These are phyloP conservation scores for Xenoacremonium recifei DNA, from an alignment of 2,329 filamentous ascomycete species.

Conservation along the genomic window DNA sequence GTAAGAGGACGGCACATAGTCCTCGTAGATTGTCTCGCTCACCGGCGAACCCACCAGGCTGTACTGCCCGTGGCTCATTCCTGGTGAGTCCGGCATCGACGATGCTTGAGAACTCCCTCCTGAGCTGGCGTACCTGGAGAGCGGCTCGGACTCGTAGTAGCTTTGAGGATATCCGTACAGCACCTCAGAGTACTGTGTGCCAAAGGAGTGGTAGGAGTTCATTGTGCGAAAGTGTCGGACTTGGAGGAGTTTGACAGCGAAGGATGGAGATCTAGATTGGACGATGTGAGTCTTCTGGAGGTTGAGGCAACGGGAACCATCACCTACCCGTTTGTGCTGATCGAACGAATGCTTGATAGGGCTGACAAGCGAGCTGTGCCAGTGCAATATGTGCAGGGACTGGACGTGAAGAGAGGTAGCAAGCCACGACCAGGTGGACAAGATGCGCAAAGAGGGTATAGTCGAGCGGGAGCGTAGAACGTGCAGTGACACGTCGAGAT, in stretches of 20 bases:
- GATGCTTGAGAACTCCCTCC: conserved; percentile 27
- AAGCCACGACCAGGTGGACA: conserved; percentile 9
- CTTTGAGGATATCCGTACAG: conserved; percentile 15
- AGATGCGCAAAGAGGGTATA: not conserved
- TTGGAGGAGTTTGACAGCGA: too few relatives aligned
- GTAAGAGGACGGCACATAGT: conserved; percentile 9
- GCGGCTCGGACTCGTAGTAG: conserved; percentile 23
- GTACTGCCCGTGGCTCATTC: conserved; percentile 13
- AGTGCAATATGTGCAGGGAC: not conserved
- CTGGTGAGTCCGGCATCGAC: conserved; percentile 27
- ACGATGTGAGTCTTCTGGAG: too few relatives aligned
- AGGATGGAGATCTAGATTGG: too few relatives aligned
- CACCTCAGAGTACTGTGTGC: too few relatives aligned
- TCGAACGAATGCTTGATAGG: conserved; percentile 9
- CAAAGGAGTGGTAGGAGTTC: too few relatives aligned
- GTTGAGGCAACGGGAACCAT: not conserved
- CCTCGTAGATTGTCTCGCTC: not conserved
- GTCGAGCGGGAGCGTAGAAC: conserved; percentile 1
- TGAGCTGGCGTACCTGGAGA: conserved; percentile 29
- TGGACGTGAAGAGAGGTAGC: conserved; percentile 7
- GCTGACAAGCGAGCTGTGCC: conserved; percentile 8
- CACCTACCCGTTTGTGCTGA: not conserved
- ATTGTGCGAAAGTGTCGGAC: too few relatives aligned
- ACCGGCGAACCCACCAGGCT: not conserved
- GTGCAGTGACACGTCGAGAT: conserved; percentile 8